Conservation (phyloP, 768 basidiomycete species). For the Mrakia blollopis region DNA sequence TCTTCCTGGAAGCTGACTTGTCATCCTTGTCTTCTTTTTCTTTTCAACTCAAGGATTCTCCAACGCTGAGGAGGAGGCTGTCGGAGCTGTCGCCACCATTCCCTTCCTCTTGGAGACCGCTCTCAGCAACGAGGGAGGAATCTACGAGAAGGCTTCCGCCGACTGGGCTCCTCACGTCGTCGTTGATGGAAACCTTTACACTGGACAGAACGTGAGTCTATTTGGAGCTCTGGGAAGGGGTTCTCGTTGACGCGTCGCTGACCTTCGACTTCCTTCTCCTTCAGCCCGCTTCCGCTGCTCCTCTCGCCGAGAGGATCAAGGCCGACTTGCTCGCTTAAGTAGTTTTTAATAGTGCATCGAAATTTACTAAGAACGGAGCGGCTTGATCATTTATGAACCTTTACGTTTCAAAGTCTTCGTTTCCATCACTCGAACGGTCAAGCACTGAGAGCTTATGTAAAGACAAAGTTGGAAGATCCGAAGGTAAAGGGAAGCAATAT, state of each 20-base stretch:
- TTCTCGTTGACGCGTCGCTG: background rate
- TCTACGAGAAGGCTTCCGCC: constrained; percentile 56
- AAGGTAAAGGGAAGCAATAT: too few relatives aligned
- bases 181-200: constrained; percentile 34
- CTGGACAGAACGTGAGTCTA: constrained; percentile 23
- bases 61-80: constrained; percentile 59
- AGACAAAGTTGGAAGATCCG: too few relatives aligned
- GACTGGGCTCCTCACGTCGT: constrained; percentile 54
- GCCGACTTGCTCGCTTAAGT: background rate
- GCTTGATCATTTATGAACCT: too few relatives aligned
- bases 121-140: constrained; percentile 39
- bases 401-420: too few relatives aligned
- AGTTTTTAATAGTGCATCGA: too few relatives aligned
- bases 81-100: constrained; percentile 39
- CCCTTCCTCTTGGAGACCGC: constrained; percentile 64
- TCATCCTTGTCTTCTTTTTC: constrained; percentile 48
- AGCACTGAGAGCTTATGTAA: too few relatives aligned
- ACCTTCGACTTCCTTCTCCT: background rate
- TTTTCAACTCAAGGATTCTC: too few relatives aligned
- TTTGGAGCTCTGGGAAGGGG: too few relatives aligned
- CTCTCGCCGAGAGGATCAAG: constrained; percentile 13
- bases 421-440: too few relatives aligned
- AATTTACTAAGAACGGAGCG: too few relatives aligned
- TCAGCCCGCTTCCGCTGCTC: background rate
- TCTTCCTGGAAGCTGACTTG: background rate